Evolutionary conservation across 1,284 basidiomycete species (phyloP).

Genomic region (Acaromyces ingoldii): DNA sequence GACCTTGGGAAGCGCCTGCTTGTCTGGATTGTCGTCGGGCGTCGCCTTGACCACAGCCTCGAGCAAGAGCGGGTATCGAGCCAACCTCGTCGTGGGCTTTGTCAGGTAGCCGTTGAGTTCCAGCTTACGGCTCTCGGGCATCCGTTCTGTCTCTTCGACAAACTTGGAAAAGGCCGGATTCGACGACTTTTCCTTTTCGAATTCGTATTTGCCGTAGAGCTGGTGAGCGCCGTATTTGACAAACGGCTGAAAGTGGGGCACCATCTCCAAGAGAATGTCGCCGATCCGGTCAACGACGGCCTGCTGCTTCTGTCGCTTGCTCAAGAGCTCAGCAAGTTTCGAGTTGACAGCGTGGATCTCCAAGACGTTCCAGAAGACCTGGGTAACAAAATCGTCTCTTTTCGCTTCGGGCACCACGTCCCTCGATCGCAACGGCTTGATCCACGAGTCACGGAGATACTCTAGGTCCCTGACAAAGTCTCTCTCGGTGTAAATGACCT

Average conservation of each 20-base stretch:
- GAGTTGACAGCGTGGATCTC: constrained; percentile 90
- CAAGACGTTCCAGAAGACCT: constrained; percentile 97
- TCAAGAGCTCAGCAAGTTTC: constrained; percentile 82
- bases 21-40: constrained; percentile 83
- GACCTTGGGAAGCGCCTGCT: constrained; percentile 70
- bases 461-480: constrained; percentile 98
- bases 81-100: constrained; percentile 94
- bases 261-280: constrained; percentile 82
- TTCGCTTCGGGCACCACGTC: constrained; percentile 74
- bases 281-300: constrained; percentile 87
- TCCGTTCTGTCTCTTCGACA: constrained; percentile 87
- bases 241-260: constrained; percentile 83
- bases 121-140: constrained; percentile 90
- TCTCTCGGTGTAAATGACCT: constrained; percentile 95
- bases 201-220: constrained; percentile 96
- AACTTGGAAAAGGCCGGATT: constrained; percentile 93
- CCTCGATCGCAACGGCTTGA: constrained; percentile 69
- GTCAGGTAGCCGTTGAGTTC: constrained; percentile 95
- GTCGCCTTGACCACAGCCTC: constrained; percentile 92
- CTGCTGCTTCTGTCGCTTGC: constrained; percentile 88
- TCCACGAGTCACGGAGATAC: constrained; percentile 89
- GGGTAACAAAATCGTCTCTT: constrained; percentile 79
- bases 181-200: constrained; percentile 92
- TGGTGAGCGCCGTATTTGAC: constrained; percentile 95
- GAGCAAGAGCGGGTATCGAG: constrained; percentile 87